Evolutionary conservation across 768 basidiomycete species (phyloP).

Genomic region (Collybia nuda): DNA sequence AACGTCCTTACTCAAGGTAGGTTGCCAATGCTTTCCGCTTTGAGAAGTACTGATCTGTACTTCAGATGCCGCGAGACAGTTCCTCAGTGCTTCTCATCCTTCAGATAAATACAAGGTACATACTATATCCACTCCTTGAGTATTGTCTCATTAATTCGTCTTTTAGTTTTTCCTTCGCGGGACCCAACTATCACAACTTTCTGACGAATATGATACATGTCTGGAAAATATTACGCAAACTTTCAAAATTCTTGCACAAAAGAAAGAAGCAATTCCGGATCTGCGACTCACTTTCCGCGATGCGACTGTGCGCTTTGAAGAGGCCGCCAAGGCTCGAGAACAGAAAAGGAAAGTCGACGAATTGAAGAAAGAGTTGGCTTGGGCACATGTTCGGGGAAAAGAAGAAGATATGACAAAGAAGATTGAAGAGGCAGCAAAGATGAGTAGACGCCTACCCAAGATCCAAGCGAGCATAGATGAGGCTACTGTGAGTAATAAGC

Average conservation of each 20-base stretch:
- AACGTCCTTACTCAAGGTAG: conserved; percentile 87
- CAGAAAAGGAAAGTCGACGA: conserved; percentile 68
- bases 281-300: conserved; percentile 59
- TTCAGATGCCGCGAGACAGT: conserved; percentile 71
- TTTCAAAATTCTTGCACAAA: conserved; percentile 61
- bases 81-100: conserved; percentile 79
- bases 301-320: conserved; percentile 59
- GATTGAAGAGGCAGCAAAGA: conserved; percentile 32
- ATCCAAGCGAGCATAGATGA: conserved; percentile 30
- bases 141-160: conserved; percentile 1
- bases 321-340: conserved; percentile 73
- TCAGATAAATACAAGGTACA: conserved; percentile 87
- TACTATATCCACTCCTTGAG: not conserved
- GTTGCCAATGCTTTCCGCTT: not conserved
- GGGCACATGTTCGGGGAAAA: conserved; percentile 80
- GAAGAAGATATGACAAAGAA: conserved; percentile 52
- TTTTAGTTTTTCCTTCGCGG: conserved; percentile 90
- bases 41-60: not conserved
- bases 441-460: conserved; percentile 33
- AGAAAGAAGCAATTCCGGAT: conserved; percentile 79
- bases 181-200: conserved; percentile 86
- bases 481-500: conserved; percentile 29
- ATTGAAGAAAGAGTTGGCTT: conserved; percentile 80
- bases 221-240: conserved; percentile 72
- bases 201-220: conserved; percentile 81